phyloP scores from a whole-genome alignment of 345 rosid genomes.

The Murraya koenigii region DNA sequence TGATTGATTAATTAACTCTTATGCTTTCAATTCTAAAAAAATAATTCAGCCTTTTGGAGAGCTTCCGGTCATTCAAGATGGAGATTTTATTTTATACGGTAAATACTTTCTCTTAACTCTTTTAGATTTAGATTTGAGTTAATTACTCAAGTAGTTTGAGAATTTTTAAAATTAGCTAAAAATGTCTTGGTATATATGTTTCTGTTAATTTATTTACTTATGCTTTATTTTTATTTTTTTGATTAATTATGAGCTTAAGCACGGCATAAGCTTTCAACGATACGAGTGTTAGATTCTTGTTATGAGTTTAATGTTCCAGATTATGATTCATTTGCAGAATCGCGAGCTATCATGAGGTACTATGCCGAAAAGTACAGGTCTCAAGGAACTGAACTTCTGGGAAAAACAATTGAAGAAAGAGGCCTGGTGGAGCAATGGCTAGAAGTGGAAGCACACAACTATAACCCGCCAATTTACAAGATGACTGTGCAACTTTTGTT shows the following conservation, averaged over 20 bases:
- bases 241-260: too few relatives aligned
- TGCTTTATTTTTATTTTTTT: too few relatives aligned
- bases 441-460: constrained; percentile 54
- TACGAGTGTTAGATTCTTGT: too few relatives aligned
- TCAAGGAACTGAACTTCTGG: constrained; percentile 44
- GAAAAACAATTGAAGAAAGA: constrained; percentile 40
- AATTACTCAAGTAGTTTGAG: too few relatives aligned
- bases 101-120: not conserved
- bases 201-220: too few relatives aligned
- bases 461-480: constrained; percentile 44
- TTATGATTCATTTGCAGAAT: constrained; percentile 36
- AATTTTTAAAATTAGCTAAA: too few relatives aligned
- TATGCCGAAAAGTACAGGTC: constrained; percentile 57
- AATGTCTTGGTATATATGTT: too few relatives aligned
- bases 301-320: not conserved
- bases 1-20: too few relatives aligned
- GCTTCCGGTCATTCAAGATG: constrained; percentile 68
- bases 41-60: constrained; percentile 63
- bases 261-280: too few relatives aligned
- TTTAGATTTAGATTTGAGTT: too few relatives aligned
- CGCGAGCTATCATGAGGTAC: constrained; percentile 68
- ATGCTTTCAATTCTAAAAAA: not conserved
- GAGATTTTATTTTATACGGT: constrained; percentile 66
- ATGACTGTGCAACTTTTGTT: constrained; percentile 44
- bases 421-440: constrained; percentile 75